Conservation (phyloP, 257 asterid genomes). For the Paraleonurus japonicus region DNA sequence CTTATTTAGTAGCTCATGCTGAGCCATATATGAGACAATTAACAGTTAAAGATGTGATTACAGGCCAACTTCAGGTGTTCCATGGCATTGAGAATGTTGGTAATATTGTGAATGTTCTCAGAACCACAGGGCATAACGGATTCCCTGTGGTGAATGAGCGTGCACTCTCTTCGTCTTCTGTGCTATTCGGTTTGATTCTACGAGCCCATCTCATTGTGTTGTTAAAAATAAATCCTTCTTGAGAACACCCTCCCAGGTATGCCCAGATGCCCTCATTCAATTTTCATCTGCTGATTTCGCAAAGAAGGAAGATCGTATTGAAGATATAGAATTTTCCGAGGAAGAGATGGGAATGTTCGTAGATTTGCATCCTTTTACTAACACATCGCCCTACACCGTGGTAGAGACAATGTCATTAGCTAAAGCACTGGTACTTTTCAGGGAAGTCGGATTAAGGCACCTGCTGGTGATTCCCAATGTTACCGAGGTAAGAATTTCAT, state of each 20-base stretch:
- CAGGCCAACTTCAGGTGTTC: constrained; percentile 64
- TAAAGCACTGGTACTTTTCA: constrained; percentile 69
- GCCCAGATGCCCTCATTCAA: constrained; percentile 24
- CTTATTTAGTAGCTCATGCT: constrained; percentile 64
- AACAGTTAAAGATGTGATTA: constrained; percentile 66
- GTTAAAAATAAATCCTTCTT: constrained; percentile 56
- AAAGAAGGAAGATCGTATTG: constrained; percentile 56
- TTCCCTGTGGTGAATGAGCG: constrained; percentile 78
- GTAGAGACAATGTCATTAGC: constrained; percentile 78
- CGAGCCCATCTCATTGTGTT: constrained; percentile 65
- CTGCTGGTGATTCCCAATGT: constrained; percentile 68
- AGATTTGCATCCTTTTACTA: constrained; percentile 76
- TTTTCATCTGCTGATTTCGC: constrained; percentile 69
- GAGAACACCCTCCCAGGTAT: constrained; percentile 32
- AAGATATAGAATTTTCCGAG: constrained; percentile 47
- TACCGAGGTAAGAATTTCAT: constrained; percentile 48
- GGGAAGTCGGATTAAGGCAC: constrained; percentile 86
- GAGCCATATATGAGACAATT: constrained; percentile 82
- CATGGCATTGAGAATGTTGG: constrained; percentile 69
- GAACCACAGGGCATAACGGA: constrained; percentile 69
- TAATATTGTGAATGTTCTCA: constrained; percentile 63
- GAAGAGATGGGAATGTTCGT: constrained; percentile 83
- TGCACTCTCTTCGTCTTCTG: constrained; percentile 47
- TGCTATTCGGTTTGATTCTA: constrained; percentile 64
- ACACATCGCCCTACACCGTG: constrained; percentile 75